These are phyloP conservation scores for Multifurca ochricompacta DNA, from an alignment of 768 basidiomycete species.

Conservation along the genomic window DNA sequence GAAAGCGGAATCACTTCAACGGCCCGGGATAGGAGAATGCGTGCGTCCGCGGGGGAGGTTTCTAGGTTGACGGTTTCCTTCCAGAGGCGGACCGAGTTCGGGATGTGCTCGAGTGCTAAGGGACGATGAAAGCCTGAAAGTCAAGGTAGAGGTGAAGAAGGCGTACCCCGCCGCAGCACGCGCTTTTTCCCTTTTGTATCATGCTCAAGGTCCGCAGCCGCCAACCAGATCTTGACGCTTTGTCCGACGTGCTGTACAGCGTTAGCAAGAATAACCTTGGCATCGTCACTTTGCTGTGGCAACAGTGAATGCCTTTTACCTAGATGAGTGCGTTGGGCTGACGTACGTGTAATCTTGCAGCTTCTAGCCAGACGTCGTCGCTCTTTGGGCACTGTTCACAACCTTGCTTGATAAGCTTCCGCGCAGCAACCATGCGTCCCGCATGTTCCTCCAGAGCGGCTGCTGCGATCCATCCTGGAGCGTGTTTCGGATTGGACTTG, in stretches of 20 bases:
- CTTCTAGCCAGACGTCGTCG: slow-evolving; percentile 98
- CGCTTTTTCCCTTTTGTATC: slow-evolving; percentile 83
- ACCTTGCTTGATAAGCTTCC: slow-evolving; percentile 88
- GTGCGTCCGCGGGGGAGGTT: slow-evolving; percentile 78
- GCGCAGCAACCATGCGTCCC: slow-evolving; percentile 89
- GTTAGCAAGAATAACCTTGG: slow-evolving; percentile 88
- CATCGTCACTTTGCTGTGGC: slow-evolving; percentile 77
- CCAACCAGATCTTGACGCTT: slow-evolving; percentile 94
- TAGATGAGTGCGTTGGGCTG: background rate
- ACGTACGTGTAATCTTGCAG: slow-evolving; percentile 85
- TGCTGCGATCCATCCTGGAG: slow-evolving; percentile 98
- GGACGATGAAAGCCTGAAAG: background rate
- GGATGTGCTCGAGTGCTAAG: slow-evolving; percentile 90
- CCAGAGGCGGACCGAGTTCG: slow-evolving; percentile 95
- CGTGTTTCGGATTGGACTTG: slow-evolving; percentile 95
- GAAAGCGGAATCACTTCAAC: slow-evolving; percentile 96
- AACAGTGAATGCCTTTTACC: background rate
- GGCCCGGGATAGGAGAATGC: slow-evolving; percentile 85
- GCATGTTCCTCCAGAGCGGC: slow-evolving; percentile 95
- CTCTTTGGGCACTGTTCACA: slow-evolving; percentile 95
- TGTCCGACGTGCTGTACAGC: slow-evolving; percentile 93
- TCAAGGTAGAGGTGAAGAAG: background rate
- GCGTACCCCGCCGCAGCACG: slow-evolving; percentile 81
- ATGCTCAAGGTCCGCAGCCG: slow-evolving; percentile 83
- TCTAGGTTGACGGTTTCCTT: slow-evolving; percentile 98